Percentiles rank a stretch among this genome's conserved stretches.
These are phyloP conservation scores for Apiospora kogelbergensis DNA, from an alignment of 2,329 filamentous ascomycete species.

Conservation along the genomic window DNA sequence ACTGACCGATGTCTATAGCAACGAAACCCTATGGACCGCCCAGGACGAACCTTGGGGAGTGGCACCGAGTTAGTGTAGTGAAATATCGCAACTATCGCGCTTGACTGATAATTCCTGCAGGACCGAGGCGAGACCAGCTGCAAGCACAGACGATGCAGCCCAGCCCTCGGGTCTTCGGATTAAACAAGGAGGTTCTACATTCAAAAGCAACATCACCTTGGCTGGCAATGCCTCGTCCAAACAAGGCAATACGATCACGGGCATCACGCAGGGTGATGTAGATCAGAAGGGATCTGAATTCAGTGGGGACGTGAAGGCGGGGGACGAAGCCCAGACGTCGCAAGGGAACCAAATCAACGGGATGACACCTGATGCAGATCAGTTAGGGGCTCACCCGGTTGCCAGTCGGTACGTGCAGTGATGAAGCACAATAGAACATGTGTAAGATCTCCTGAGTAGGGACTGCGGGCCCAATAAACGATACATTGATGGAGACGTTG, in stretches of 20 bases:
- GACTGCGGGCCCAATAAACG: too few relatives aligned
- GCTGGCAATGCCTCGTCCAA: neutral
- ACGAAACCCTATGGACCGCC: too few relatives aligned
- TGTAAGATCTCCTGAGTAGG: too few relatives aligned
- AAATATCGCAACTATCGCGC: too few relatives aligned
- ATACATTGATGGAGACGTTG: too few relatives aligned
- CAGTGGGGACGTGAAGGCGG: neutral
- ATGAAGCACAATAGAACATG: too few relatives aligned
- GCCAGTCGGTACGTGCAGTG: too few relatives aligned
- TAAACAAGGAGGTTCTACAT: neutral
- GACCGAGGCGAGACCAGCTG: too few relatives aligned
- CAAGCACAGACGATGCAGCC: neutral
- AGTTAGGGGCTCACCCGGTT: neutral
- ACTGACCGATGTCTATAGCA: too few relatives aligned
- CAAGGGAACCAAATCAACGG: neutral
- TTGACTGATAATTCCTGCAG: too few relatives aligned
- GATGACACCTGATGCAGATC: neutral
- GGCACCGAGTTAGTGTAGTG: too few relatives aligned
- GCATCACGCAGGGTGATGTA: neutral
- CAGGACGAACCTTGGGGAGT: too few relatives aligned
- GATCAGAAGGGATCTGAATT: neutral
- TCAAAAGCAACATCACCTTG: neutral
- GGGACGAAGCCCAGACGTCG: neutral
- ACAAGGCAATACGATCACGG: neutral
- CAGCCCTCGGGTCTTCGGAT: neutral